Percentiles rank a stretch among this genome's conserved stretches.
phyloP scores from a whole-genome alignment of 2,329 filamentous ascomycete species.

The Ophiocordyceps australis region DNA sequence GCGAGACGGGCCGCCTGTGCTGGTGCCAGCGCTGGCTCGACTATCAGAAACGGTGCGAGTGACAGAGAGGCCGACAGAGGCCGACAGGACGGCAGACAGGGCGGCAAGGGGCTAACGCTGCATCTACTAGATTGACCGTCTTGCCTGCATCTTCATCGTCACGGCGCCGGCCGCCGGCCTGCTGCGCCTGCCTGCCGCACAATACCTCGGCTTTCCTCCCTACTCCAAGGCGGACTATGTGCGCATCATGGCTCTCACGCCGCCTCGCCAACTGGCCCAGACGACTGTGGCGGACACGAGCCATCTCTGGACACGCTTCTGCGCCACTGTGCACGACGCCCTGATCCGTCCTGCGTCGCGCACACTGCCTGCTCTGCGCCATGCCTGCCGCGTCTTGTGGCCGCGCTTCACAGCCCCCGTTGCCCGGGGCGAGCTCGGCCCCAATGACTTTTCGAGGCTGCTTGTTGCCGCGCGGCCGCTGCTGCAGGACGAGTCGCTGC shows the following conservation, averaged over 20 bases:
- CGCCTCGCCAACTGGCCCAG: conserved; percentile 25
- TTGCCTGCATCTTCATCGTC: conserved; percentile 63
- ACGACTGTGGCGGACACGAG: conserved; percentile 34
- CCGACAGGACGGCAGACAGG: background rate
- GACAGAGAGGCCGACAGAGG: background rate
- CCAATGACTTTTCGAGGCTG: conserved; percentile 70
- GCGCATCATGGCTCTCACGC: conserved; percentile 47
- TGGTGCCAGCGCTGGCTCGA: conserved; percentile 65
- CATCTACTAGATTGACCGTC: conserved; percentile 50
- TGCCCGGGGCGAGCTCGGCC: conserved; percentile 49
- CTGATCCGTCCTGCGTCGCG: conserved; percentile 65
- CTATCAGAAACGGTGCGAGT: conserved; percentile 57
- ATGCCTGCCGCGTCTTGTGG: conserved; percentile 63
- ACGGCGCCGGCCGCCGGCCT: conserved; percentile 51
- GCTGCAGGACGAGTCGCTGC: conserved; percentile 54
- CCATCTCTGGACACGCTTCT: conserved; percentile 67
- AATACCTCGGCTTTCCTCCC: conserved; percentile 66
- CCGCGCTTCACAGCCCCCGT: conserved; percentile 68
- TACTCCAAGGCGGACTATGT: conserved; percentile 72
- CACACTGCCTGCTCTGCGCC: conserved; percentile 55
- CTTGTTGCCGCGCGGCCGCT: conserved; percentile 51
- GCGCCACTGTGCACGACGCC: conserved; percentile 72
- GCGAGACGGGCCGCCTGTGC: conserved; percentile 58
- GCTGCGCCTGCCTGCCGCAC: conserved; percentile 50
- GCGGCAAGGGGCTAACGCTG: background rate